Base-by-base conservation (phyloP, 2,329 filamentous ascomycete genomes). In the Uncinocarpus reesii region DNA sequence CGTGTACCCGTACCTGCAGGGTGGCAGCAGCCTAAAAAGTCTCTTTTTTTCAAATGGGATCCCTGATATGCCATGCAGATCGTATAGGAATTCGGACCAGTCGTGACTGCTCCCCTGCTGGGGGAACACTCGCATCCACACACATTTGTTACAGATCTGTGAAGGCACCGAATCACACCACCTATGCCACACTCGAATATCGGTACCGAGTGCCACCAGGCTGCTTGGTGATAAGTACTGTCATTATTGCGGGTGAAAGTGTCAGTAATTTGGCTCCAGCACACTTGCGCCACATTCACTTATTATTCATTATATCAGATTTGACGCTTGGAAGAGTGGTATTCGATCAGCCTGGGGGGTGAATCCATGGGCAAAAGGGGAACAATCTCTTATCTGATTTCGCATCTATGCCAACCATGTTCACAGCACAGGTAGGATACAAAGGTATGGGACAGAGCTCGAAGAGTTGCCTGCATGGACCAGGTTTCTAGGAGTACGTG, bases 41-140 rank as follows among this genome's bases (percentile, higher is more conserved):
- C n/a, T 37, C 20, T n/a, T 36, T 23, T 37, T 36, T n/a, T 36
- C 34, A 13, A 37, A 23, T 37, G 10, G 4, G 7, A 42, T 32
- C 40, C 40, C 23, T 32, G 28, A 32, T 8, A 42, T 42, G 16
- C 16, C 40, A 42, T 42, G 28, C 28, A 42, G 26, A 42, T 42
- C 28, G 28, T n/a, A 11, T n/a, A 16, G 28, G 40, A 26, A 18
- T 16, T 35, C 18, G 32, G 16, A 15, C 40, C 23, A 32, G 23
- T 26, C 16, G 18, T 13, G n/a, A n/a, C 40, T 32, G 15, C 26
- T 21, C 26, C 28, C 16, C 26, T 32, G 16, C 26, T 16, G 13
- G 40, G 16, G 16, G 40, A 21, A 7, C 4, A 31, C 16, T 21
- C 23, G 40, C 40, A 42, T 32, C 26, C 15, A 32, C 16, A 16